A percentile compares a stretch with the other conserved stretches of the same genome.
Evolutionary conservation across 306 rosid genomes (phyloP).

Genomic region (Dryas octopetala): DNA sequence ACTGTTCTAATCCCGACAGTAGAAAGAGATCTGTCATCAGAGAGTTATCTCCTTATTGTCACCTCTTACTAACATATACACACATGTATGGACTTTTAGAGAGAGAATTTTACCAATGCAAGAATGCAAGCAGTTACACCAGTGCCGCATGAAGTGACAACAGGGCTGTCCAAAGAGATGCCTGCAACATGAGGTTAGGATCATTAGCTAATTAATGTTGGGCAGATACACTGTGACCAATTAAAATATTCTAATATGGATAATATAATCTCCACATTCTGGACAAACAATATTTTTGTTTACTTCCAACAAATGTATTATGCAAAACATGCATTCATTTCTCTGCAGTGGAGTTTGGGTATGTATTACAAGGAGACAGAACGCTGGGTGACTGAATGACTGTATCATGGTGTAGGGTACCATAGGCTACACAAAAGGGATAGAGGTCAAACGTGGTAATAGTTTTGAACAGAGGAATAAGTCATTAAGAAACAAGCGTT

Average conservation of each 20-base stretch:
- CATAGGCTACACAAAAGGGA: no score
- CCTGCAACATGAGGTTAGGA: slow-evolving; percentile 47
- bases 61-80: not conserved
- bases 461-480: no score
- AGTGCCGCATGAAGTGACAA: slow-evolving; percentile 82
- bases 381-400: no score
- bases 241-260: not conserved
- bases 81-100: not conserved
- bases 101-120: slow-evolving; percentile 60
- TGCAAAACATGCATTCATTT: no score
- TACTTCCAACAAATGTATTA: no score
- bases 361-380: no score
- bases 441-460: no score
- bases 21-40: not conserved
- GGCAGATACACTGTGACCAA: not conserved
- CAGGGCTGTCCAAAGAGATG: slow-evolving; percentile 71
- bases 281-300: not conserved
- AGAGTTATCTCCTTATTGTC: not conserved
- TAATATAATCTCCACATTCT: not conserved
- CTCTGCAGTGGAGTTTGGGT: no score
- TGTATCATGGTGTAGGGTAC: no score
- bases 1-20: not conserved
- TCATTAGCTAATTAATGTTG: slow-evolving; percentile 1
- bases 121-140: slow-evolving; percentile 95
- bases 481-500: no score